Conservation (phyloP, 2,329 filamentous ascomycete genomes). For the Colletotrichum godetiae region DNA sequence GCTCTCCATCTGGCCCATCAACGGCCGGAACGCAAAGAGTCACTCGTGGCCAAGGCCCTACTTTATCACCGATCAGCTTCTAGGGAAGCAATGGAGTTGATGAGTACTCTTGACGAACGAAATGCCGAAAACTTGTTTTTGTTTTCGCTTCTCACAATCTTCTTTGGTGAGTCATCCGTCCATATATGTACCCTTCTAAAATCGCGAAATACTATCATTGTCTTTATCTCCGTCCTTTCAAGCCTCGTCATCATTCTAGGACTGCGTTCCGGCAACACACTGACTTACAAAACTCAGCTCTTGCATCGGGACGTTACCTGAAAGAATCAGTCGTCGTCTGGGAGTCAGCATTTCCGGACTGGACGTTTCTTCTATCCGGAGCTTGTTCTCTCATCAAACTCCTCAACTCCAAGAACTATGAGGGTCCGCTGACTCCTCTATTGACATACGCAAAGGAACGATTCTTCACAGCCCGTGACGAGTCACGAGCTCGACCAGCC, state of each 20-base stretch:
- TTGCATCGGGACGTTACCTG: constrained; percentile 43
- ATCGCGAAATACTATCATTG: not conserved
- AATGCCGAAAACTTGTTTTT: constrained; percentile 40
- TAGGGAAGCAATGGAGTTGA: constrained; percentile 34
- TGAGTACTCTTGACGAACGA: constrained; percentile 34
- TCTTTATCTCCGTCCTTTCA: too few relatives aligned
- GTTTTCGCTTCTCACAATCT: constrained; percentile 48
- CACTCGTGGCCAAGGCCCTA: constrained; percentile 45
- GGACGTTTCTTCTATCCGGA: constrained; percentile 45
- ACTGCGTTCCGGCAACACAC: not conserved
- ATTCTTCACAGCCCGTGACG: constrained; percentile 34
- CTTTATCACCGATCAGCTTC: constrained; percentile 32
- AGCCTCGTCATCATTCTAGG: not conserved
- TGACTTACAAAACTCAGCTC: constrained; percentile 11
- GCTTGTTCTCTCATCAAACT: constrained; percentile 41
- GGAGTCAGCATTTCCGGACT: constrained; percentile 43
- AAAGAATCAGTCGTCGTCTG: constrained; percentile 44
- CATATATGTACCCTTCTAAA: too few relatives aligned
- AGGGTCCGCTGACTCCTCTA: constrained; percentile 32
- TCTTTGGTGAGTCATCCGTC: constrained; percentile 40
- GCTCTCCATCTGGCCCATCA: constrained; percentile 60
- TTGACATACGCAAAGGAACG: constrained; percentile 39
- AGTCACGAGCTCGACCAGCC: constrained; percentile 1
- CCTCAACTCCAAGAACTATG: constrained; percentile 34
- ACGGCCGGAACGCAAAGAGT: constrained; percentile 47